Conservation (phyloP, 139 green algal species). For the Chlamydomonas asymmetrica region DNA sequence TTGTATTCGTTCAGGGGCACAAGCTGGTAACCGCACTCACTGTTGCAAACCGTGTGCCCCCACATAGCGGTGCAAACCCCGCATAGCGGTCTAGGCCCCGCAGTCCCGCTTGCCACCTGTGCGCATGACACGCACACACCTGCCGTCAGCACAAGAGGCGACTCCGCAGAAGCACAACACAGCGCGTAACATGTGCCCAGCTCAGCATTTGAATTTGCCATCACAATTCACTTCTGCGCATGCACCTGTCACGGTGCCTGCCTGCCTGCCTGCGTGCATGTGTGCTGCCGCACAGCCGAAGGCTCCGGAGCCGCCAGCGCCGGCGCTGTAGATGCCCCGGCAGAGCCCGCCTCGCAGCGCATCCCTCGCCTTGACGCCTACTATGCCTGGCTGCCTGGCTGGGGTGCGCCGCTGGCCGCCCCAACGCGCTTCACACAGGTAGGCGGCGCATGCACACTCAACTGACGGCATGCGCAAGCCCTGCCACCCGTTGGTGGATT, state of each 20-base stretch:
- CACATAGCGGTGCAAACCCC: no score
- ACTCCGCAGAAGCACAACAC: no score
- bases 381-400: conserved; percentile 24
- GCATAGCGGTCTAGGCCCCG: no score
- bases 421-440: neutral
- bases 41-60: no score
- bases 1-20: no score
- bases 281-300: neutral
- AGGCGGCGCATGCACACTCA: neutral
- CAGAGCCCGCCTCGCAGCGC: neutral
- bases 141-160: no score
- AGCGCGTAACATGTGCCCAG: no score
- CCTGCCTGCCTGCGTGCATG: neutral
- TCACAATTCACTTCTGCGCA: neutral
- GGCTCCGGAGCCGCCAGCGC: neutral
- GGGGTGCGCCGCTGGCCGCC: neutral
- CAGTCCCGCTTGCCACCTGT: no score
- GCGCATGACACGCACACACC: no score
- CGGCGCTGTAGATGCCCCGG: neutral
- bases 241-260: neutral
- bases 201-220: neutral
- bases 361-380: conserved; percentile 7
- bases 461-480: neutral
- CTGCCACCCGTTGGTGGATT: neutral
- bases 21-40: no score